Evolutionary conservation across 495 filamentous ascomycete species (phyloP).

Genomic region (Penicillium crystallinum): DNA sequence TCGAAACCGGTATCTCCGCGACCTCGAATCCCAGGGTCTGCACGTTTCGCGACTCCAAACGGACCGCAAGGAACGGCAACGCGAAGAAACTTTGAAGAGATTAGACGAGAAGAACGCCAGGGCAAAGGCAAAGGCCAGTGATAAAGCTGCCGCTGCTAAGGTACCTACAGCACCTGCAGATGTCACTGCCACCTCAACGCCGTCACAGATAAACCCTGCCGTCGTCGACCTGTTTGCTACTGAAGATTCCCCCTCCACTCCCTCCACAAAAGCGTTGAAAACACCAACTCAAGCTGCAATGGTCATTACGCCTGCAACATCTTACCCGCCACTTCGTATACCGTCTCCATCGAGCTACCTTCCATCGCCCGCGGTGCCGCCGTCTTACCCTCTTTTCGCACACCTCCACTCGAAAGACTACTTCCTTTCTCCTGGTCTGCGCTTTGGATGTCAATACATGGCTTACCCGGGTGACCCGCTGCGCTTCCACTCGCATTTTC

Average conservation of each 20-base stretch:
- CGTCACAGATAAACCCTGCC: constrained; percentile 2
- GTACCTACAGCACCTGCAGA: constrained; percentile 8
- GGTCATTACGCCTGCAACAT: constrained; percentile 57
- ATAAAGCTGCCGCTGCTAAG: constrained; percentile 21
- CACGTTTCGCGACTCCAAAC: constrained; percentile 37
- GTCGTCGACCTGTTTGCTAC: constrained; percentile 41
- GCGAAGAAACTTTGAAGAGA: constrained; percentile 38
- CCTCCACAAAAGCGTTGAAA: constrained; percentile 9
- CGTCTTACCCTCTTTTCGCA: constrained; percentile 48
- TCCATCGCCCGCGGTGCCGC: constrained; percentile 41
- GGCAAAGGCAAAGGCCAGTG: constrained; percentile 18
- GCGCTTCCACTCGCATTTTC: constrained; percentile 90
- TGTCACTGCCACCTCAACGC: constrained; percentile 3
- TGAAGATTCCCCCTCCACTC: constrained; percentile 15
- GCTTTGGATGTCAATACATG: constrained; percentile 90
- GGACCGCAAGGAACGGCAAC: constrained; percentile 37
- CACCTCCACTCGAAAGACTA: constrained; percentile 77
- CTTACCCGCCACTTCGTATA: constrained; percentile 45
- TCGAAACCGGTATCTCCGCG: constrained; percentile 42
- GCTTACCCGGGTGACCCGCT: constrained; percentile 94
- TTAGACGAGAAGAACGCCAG: constrained; percentile 36
- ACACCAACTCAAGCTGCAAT: constrained; percentile 19
- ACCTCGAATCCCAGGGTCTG: constrained; percentile 42
- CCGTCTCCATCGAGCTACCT: constrained; percentile 29
- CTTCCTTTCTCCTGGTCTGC: constrained; percentile 83